Evolutionary conservation across 2,329 filamentous ascomycete genomes (phyloP), one percentile per base, ranked within the genome.

Genomic region (Fusarium pininemorale): DNA sequence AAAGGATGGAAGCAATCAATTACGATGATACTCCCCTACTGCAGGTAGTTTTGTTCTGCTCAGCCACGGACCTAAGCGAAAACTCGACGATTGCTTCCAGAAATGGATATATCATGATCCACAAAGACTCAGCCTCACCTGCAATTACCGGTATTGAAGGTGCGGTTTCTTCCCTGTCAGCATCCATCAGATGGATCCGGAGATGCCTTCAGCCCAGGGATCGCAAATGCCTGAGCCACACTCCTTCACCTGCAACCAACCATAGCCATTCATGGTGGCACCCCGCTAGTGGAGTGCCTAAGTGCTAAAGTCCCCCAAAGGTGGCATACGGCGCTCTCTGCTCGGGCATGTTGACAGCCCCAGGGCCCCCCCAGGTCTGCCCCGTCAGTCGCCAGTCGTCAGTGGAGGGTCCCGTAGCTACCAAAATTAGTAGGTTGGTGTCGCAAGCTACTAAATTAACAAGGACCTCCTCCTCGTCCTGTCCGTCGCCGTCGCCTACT

Each of bases 361-460:
- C 51, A 53, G 18, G n/a, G 16, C 16, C 22, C 53, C 38, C 53
- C 38, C 38, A 57, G 54, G 54, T 47, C 51, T 39, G 51, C 24
- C 51, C 51, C 35, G 24, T 55, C 24, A 45, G 37, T 24, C 39
- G 26, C 16, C 39, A 57, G 62, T 66, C 42, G 55, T 28, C 42
- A 44, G 53, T 67, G 53, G 62, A 67, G 63, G 65, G 65, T 47
- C 51, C 65, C 45, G 30, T 64, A 61, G 39, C 61, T 63, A 24
- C 45, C 26, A 47, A 47, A 50, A 28, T 50, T 32, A 30, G 47
- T 51, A 28, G 44, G 24, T 47, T 22, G 50, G 30, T 53, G 72
- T 69, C 71, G 72, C 72, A 72, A 74, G 72, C 71, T 68, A 74
- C 15, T 37, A 37, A 37, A 74, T 74, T 68, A 68, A 69, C 67